These are phyloP conservation scores for Nicotiana tabacum DNA, from an alignment of 257 asterid species.

Conservation along the genomic window DNA sequence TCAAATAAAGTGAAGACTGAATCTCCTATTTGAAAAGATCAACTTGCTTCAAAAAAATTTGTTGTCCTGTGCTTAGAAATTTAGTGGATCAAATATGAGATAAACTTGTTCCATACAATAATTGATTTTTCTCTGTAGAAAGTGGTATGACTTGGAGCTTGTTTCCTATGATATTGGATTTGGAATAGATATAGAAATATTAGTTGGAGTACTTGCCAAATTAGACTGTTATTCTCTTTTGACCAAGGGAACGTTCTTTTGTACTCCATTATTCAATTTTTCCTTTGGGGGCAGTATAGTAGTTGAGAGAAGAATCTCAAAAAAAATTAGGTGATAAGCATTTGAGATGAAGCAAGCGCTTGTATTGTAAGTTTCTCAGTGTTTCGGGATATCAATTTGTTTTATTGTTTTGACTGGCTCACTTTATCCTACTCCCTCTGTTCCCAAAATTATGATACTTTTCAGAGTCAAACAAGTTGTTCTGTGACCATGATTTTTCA, in stretches of 20 bases:
- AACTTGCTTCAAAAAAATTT: neutral
- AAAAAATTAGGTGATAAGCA: neutral
- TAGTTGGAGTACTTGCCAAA: neutral
- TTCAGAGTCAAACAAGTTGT: no score
- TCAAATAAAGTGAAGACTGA: neutral
- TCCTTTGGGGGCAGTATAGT: neutral
- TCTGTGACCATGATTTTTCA: no score
- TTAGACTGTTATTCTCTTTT: neutral
- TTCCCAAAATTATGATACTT: no score
- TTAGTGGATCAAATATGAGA: neutral
- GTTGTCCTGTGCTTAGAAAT: neutral
- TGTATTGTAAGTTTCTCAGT: no score
- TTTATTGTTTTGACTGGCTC: no score
- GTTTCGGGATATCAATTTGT: no score
- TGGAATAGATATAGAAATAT: neutral
- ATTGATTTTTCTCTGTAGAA: neutral
- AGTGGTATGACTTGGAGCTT: neutral
- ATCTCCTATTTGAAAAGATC: neutral
- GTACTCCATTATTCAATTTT: neutral
- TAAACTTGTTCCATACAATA: neutral
- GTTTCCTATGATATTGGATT: neutral
- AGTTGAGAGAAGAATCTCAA: neutral
- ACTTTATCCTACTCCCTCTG: no score
- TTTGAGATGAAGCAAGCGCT: neutral
- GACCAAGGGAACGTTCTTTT: neutral